Conservation (phyloP, 2,329 filamentous ascomycete genomes). For the Seiridium cupressi region DNA sequence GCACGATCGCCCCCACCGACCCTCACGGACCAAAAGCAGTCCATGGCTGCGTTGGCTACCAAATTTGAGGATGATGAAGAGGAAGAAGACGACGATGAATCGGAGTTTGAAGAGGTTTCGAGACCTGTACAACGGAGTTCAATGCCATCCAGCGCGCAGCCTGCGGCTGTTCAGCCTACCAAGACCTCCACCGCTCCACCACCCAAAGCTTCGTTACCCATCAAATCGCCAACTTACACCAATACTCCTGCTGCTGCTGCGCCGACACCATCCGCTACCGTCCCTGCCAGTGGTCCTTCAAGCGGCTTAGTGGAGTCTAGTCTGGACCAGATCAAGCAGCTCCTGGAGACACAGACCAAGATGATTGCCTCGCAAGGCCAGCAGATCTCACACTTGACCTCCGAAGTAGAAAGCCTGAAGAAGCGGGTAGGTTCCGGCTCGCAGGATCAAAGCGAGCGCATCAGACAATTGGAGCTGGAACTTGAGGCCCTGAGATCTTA, state of each 20-base stretch:
- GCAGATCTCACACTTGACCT: conserved; percentile 68
- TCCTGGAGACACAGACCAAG: conserved; percentile 75
- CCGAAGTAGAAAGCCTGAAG: conserved; percentile 80
- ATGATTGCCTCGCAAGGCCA: conserved; percentile 76
- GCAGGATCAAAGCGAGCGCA: conserved; percentile 65
- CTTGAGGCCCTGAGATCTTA: conserved; percentile 62
- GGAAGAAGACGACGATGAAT: conserved; percentile 62
- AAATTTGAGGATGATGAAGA: conserved; percentile 77
- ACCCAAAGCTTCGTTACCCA: conserved; percentile 42
- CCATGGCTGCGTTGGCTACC: conserved; percentile 79
- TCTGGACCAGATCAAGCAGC: conserved; percentile 72
- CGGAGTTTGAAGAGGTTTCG: conserved; percentile 82
- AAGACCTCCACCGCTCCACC: conserved; percentile 34
- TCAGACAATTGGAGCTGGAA: conserved; percentile 66
- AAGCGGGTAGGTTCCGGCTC: conserved; percentile 63
- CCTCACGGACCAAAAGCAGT: conserved; percentile 82
- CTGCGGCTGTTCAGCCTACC: conserved; percentile 23
- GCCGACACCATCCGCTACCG: conserved; percentile 28
- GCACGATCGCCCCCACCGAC: conserved; percentile 57
- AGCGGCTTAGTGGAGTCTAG: conserved; percentile 57
- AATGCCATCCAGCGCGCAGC: conserved; percentile 24
- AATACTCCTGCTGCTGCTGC: conserved; percentile 27
- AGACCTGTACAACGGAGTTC: conserved; percentile 67
- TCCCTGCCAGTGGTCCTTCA: conserved; percentile 29
- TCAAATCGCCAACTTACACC: conserved; percentile 37